phyloP scores from a whole-genome alignment of 73 alveolate genomes.

The Tetrahymena borealis region DNA sequence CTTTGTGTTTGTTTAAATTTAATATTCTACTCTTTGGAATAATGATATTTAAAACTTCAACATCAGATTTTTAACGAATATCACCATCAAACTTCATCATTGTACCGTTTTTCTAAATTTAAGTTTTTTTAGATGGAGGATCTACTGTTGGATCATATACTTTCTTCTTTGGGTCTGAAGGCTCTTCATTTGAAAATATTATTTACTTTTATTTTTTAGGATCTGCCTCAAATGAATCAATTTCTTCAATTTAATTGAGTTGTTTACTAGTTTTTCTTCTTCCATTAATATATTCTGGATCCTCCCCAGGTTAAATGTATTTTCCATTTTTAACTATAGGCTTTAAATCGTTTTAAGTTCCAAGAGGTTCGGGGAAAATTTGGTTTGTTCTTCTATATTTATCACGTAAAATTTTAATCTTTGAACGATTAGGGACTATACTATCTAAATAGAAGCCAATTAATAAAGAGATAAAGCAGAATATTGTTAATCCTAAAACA shows the following conservation, averaged over 20 bases:
- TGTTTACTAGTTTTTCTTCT: not conserved
- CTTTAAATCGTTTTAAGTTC: not conserved
- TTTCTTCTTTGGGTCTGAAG: not conserved
- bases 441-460: not conserved
- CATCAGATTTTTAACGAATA: not conserved
- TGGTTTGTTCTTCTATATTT: not conserved
- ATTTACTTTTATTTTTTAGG: not conserved
- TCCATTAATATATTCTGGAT: too few species aligned
- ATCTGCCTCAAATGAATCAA: not conserved
- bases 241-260: not conserved
- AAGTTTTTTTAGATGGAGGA: not conserved
- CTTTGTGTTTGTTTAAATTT: not conserved
- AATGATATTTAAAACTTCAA: not conserved
- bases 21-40: not conserved
- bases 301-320: too few species aligned
- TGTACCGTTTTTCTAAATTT: not conserved
- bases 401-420: not conserved
- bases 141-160: not conserved
- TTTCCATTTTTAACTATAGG: too few species aligned
- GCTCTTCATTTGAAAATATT: not conserved
- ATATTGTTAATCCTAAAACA: not conserved
- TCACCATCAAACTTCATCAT: not conserved
- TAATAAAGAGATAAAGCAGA: not conserved
- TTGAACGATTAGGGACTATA: not conserved
- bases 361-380: not conserved